Percentiles rank a stretch among this genome's conserved stretches.
Conservation (phyloP, 106 monocot species). For the Hemerocallis citrina region DNA sequence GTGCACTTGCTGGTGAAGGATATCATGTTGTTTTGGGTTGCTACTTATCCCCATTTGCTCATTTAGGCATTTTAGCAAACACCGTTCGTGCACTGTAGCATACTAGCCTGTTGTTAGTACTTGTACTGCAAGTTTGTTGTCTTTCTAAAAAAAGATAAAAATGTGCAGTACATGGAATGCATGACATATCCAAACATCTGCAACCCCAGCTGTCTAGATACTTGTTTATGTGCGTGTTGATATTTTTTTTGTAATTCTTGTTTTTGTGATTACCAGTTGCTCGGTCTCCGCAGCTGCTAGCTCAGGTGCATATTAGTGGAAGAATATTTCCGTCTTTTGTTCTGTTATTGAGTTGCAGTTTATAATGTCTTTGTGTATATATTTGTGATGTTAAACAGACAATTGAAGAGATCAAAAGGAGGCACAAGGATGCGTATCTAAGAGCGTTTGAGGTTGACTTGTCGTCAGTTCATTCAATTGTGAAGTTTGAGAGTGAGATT, state of each 20-base stretch:
- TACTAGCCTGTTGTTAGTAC: background rate
- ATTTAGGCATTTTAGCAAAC: slow-evolving; percentile 1
- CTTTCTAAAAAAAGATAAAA: too few species aligned
- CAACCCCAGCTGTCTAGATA: too few species aligned
- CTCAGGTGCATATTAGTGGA: slow-evolving; percentile 26
- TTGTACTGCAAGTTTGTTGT: too few species aligned
- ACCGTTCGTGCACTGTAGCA: background rate
- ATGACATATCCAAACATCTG: too few species aligned
- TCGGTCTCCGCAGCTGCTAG: slow-evolving; percentile 28
- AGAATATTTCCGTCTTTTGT: too few species aligned
- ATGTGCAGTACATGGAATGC: too few species aligned
- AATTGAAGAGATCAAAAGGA: slow-evolving; percentile 55
- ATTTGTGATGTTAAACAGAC: slow-evolving; percentile 33
- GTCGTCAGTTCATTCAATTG: slow-evolving; percentile 61
- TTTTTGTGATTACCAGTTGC: slow-evolving; percentile 38
- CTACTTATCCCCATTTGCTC: background rate
- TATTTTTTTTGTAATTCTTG: too few species aligned
- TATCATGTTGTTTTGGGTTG: slow-evolving; percentile 74
- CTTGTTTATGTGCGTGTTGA: too few species aligned
- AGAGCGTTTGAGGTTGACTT: slow-evolving; percentile 60
- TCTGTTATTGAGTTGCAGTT: too few species aligned
- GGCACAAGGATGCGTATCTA: slow-evolving; percentile 27
- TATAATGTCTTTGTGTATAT: background rate
- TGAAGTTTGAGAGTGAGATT: slow-evolving; percentile 60
- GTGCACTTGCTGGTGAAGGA: slow-evolving; percentile 43